phyloP scores from a whole-genome alignment of 2,329 filamentous ascomycete species.

The Nigrograna mackinnonii region DNA sequence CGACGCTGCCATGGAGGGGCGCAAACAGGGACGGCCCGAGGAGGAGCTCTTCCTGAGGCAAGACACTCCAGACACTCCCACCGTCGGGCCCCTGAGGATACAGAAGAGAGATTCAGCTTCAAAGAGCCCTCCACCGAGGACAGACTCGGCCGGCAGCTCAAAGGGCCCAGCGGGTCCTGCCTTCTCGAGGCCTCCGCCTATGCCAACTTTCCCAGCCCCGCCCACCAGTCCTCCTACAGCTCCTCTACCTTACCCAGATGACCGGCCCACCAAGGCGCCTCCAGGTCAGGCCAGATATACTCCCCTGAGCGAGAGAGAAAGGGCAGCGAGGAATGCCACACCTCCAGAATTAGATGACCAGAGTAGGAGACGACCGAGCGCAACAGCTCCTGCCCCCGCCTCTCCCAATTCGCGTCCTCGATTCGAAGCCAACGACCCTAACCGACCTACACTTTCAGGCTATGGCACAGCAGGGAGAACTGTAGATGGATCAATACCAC shows the following conservation, averaged over 20 bases:
- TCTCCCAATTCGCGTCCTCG: slow-evolving; percentile 41
- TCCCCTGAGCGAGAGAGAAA: slow-evolving; percentile 40
- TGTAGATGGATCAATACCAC: slow-evolving; percentile 42
- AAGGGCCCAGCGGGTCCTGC: slow-evolving; percentile 32
- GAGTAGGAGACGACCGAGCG: slow-evolving; percentile 29
- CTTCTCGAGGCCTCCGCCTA: slow-evolving; percentile 47
- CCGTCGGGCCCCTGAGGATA: slow-evolving; percentile 82
- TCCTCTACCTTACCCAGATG: slow-evolving; percentile 52
- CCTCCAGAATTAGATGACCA: slow-evolving; percentile 31
- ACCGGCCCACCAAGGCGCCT: slow-evolving; percentile 31
- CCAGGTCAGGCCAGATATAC: slow-evolving; percentile 32
- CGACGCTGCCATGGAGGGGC: slow-evolving; percentile 46
- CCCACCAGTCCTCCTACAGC: slow-evolving; percentile 53
- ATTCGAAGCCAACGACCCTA: slow-evolving; percentile 53
- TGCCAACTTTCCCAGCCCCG: slow-evolving; percentile 66
- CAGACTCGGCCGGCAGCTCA: slow-evolving; percentile 68
- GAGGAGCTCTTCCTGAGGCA: slow-evolving; percentile 79
- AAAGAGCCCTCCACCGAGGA: slow-evolving; percentile 54
- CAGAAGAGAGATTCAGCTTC: slow-evolving; percentile 68
- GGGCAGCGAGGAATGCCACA: slow-evolving; percentile 35
- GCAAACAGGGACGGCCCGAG: slow-evolving; percentile 68
- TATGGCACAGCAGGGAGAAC: slow-evolving; percentile 42
- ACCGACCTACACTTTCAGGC: slow-evolving; percentile 50
- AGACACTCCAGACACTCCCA: slow-evolving; percentile 67
- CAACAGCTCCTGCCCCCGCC: slow-evolving; percentile 28